Base-by-base conservation (phyloP, 192 early-diverging fungal genomes). In the Lunasporangiospora selenospora region DNA sequence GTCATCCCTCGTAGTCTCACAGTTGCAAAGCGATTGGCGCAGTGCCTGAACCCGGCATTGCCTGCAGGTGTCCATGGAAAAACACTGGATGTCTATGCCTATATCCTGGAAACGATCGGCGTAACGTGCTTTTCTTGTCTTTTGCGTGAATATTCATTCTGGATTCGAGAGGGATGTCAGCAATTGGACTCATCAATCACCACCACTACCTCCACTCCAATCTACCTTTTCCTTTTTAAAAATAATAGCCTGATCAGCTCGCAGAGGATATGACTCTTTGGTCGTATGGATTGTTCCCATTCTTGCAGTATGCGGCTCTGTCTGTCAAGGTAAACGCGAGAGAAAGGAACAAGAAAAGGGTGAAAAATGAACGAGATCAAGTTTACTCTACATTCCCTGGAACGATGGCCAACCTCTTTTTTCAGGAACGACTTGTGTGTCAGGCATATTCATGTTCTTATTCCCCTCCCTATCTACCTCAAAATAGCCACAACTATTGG, bases 61-160 rank as follows among this genome's bases (percentile, higher is more conserved):
- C 96, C 96, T 1, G 88, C 94, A 23, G 96, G 96, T 16, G 94
- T 98, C 13, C 96, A 98, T 69, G 93, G 95, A 77, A 96, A 95
- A 75, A 90, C 94, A 7, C 58, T 98, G 48, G 89, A 93, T 43
- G 89, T 95, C 3, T 98, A 97, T 69, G 80, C 79, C 15, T 86
- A 89, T 41, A 86, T 98, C 36, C 85, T 95, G 52, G 69, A 81
- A 15, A 87, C 81, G 24, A 92, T 87, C 51, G 83, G 83, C 16
- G 89, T 92, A 81, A n/a, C 62, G 82, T 84, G 26, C 5, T 40
- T 21, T 27, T 34, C 21, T 33, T 32, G 30, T 8, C 24, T 6
- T 41, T 34, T 39, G 4, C 6, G 13, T n/a, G 4, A 21, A 29
- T 27, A 11, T 42, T 31, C 2, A 26, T 45, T 43, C 32, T 64